phyloP scores from a whole-genome alignment of 2,329 filamentous ascomycete genomes.

The Calonectria pseudoreteaudii region DNA sequence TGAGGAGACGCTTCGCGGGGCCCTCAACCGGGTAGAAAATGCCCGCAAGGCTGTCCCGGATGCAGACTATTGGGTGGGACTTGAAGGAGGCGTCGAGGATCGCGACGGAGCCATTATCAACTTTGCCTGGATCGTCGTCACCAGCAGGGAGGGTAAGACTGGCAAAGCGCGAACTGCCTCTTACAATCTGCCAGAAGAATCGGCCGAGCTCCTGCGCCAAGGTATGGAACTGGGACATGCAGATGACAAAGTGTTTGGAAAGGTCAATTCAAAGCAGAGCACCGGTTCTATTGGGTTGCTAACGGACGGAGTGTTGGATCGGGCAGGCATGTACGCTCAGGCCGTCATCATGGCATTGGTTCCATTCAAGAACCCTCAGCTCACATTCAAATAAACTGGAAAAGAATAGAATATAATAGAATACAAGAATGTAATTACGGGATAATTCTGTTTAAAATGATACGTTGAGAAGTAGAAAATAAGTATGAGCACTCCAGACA shows the following conservation, averaged over 20 bases:
- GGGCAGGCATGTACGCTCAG: conserved; percentile 52
- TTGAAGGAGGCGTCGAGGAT: conserved; percentile 55
- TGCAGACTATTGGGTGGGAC: conserved; percentile 55
- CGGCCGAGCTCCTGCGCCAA: conserved; percentile 47
- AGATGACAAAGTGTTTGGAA: conserved; percentile 52
- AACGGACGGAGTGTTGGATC: conserved; percentile 51
- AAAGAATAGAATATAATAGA: neutral
- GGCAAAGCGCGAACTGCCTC: conserved; percentile 54
- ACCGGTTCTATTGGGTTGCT: conserved; percentile 55
- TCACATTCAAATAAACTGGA: neutral
- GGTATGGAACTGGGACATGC: conserved; percentile 56
- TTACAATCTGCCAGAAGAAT: conserved; percentile 53
- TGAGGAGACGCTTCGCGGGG: conserved; percentile 52
- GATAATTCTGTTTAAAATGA: no score
- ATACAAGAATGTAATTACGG: no score
- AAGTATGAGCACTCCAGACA: neutral
- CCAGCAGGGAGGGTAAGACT: conserved; percentile 39
- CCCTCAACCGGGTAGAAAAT: conserved; percentile 50
- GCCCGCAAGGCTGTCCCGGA: conserved; percentile 45
- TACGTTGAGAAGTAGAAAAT: neutral
- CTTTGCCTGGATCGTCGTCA: conserved; percentile 56
- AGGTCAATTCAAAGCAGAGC: conserved; percentile 51
- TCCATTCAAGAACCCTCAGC: conserved; percentile 26
- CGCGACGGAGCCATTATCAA: conserved; percentile 44
- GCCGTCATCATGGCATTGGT: conserved; percentile 56